These are phyloP conservation scores for Verticillium albo-atrum DNA, from an alignment of 2,329 filamentous ascomycete genomes.

Conservation along the genomic window DNA sequence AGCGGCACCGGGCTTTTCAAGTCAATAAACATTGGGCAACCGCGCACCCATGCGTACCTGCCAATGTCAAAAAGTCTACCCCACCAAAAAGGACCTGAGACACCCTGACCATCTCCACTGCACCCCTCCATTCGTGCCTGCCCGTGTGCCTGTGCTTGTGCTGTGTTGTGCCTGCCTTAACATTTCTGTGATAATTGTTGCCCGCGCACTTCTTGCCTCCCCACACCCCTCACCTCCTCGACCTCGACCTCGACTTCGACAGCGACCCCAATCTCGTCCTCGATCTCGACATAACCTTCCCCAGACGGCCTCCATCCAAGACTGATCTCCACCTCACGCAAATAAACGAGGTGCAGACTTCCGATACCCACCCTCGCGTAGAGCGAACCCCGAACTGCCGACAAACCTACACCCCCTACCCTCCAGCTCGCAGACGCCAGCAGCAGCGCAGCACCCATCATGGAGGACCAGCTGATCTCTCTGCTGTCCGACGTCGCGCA, in stretches of 20 bases:
- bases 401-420: background rate
- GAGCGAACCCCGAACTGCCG: background rate
- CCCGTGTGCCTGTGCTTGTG: background rate
- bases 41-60: background rate
- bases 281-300: conserved; percentile 4
- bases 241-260: background rate
- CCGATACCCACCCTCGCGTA: background rate
- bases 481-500: conserved; percentile 48
- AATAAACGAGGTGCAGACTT: background rate
- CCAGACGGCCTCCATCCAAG: background rate
- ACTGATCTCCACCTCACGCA: conserved; percentile 16
- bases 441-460: conserved; percentile 33
- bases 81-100: background rate
- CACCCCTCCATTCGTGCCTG: background rate
- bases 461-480: conserved; percentile 90
- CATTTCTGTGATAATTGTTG: background rate
- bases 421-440: conserved; percentile 1
- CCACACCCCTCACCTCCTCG: background rate
- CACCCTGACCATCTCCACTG: background rate
- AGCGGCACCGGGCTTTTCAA: background rate
- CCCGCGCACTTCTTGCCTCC: background rate
- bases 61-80: background rate
- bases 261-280: background rate
- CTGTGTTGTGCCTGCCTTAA: background rate
- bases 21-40: background rate